A percentile compares a stretch with the other conserved stretches of the same genome.
These are phyloP conservation scores for Thuidium tamariscinum DNA, from an alignment of 225 moss, liverwort and hornwort genomes.

Conservation along the genomic window DNA sequence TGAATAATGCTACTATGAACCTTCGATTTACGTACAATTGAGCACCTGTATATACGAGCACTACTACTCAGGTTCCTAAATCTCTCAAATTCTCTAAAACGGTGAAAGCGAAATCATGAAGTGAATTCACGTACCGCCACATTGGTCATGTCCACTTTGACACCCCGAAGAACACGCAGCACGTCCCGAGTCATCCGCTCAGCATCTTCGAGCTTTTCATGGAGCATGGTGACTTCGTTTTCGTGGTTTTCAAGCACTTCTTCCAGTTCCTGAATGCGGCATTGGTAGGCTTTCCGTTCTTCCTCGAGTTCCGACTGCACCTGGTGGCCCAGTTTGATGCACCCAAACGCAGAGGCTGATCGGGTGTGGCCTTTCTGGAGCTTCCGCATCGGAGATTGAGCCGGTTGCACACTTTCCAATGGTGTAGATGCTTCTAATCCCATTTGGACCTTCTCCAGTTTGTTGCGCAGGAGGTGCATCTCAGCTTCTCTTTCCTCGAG, in stretches of 20 bases:
- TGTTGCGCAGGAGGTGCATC: constrained; percentile 14
- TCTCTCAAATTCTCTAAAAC: neutral
- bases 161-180: constrained; percentile 68
- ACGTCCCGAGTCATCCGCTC: constrained; percentile 94
- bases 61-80: neutral
- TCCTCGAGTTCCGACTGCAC: constrained; percentile 68
- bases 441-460: constrained; percentile 17
- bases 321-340: constrained; percentile 65
- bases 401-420: neutral
- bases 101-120: neutral
- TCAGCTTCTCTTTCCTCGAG: constrained; percentile 22
- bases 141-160: constrained; percentile 81
- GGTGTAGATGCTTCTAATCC: neutral
- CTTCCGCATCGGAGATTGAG: neutral
- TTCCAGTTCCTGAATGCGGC: constrained; percentile 76
- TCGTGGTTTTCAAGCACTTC: constrained; percentile 58
- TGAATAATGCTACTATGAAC: neutral
- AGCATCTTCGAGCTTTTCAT: constrained; percentile 81
- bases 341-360: constrained; percentile 67
- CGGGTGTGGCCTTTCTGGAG: constrained; percentile 3
- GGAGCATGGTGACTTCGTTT: constrained; percentile 77
- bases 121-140: constrained; percentile 47
- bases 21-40: neutral
- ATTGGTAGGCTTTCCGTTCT: constrained; percentile 43
- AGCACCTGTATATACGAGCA: neutral